Conservation (phyloP, 2,329 filamentous ascomycete genomes). For the Monascus ruber region DNA sequence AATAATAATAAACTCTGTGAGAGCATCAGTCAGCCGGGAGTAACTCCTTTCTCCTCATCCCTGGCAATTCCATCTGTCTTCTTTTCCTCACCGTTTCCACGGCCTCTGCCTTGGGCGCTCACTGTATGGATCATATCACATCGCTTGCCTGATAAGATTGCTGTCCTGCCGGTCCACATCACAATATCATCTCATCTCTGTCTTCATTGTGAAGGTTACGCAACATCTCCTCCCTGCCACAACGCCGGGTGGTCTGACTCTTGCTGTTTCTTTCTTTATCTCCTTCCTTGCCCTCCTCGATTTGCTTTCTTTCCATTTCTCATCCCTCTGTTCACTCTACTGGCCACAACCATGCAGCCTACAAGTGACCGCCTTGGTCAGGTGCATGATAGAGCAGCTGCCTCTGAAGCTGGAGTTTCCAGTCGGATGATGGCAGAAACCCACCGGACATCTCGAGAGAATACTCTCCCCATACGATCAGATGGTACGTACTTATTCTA, state of each 20-base stretch:
- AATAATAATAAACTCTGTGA: too few species aligned
- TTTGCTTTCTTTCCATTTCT: neutral
- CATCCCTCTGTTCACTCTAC: too few species aligned
- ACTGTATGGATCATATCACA: too few species aligned
- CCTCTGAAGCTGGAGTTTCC: slow-evolving; percentile 15
- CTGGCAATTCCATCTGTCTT: too few species aligned
- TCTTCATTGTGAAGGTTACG: neutral
- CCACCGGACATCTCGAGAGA: slow-evolving; percentile 19
- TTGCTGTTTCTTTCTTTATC: neutral
- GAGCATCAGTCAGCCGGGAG: too few species aligned
- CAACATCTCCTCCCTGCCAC: too few species aligned
- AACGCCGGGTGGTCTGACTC: too few species aligned
- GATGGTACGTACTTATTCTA: slow-evolving; percentile 27
- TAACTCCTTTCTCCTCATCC: too few species aligned
- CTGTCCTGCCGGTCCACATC: too few species aligned
- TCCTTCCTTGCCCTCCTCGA: neutral
- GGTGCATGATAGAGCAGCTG: slow-evolving; percentile 12
- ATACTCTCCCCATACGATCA: slow-evolving; percentile 26
- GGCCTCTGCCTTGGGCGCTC: too few species aligned
- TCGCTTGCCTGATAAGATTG: too few species aligned
- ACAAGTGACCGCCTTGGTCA: slow-evolving; percentile 28
- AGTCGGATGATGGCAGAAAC: slow-evolving; percentile 24
- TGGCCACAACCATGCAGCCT: slow-evolving; percentile 22
- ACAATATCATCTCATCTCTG: neutral
- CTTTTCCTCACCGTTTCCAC: too few species aligned